Percentiles rank a stretch among this genome's conserved stretches.
Conservation (phyloP, 495 filamentous ascomycete genomes). For the Aspergillus cristatus region DNA sequence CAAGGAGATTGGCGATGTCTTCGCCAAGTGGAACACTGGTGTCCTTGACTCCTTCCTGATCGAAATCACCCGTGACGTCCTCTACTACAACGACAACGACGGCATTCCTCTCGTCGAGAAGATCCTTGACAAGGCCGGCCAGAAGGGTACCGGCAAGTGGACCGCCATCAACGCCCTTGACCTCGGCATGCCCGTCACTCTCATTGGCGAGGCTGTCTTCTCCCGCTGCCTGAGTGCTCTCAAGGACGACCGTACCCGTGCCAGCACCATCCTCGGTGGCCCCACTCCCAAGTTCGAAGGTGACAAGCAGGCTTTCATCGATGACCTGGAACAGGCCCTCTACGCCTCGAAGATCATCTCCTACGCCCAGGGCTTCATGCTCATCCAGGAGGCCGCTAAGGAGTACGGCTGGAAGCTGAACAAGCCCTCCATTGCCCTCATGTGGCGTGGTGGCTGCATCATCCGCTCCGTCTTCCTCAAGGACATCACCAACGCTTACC, state of each 20-base stretch:
- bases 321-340: conserved; percentile 94
- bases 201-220: conserved; percentile 96
- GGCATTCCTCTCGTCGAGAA: conserved; percentile 88
- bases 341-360: conserved; percentile 99
- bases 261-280: conserved; percentile 67
- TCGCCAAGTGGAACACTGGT: conserved; percentile 95
- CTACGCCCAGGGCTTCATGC: conserved; percentile 99
- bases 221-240: conserved; percentile 87
- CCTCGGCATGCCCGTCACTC: conserved; percentile 95
- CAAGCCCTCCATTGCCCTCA: conserved; percentile 98
- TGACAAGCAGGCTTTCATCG: conserved; percentile 85
- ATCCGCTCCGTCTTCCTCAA: conserved; percentile 99
- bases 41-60: conserved; percentile 99
- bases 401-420: conserved; percentile 98
- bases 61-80: conserved; percentile 95
- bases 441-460: conserved; percentile 99
- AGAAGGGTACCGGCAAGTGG: conserved; percentile 99
- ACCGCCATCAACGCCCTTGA: conserved; percentile 98
- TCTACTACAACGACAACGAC: conserved; percentile 94
- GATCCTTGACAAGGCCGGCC: conserved; percentile 96
- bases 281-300: conserved; percentile 73
- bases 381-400: conserved; percentile 96
- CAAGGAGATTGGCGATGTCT: conserved; percentile 93
- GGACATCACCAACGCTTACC: conserved; percentile 97
- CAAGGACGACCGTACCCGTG: conserved; percentile 86